phyloP scores from a whole-genome alignment of 306 rosid genomes.

The Vicia faba region DNA sequence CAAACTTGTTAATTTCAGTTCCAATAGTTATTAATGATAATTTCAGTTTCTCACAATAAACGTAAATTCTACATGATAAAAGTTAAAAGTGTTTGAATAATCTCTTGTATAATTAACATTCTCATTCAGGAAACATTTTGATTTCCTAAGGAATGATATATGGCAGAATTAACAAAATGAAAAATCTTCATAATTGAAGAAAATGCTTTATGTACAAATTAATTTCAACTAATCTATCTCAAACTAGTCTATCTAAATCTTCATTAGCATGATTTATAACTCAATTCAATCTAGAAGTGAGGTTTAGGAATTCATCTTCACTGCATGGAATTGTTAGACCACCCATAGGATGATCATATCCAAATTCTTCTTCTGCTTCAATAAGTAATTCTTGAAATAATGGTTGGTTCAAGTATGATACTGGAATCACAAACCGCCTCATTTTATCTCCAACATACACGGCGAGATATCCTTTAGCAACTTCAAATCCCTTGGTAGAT shows the following conservation, averaged over 20 bases:
- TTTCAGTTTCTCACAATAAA: no score
- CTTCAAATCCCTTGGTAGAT: constrained; percentile 32
- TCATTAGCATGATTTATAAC: not conserved
- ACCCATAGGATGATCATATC: constrained; percentile 55
- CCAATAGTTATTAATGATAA: no score
- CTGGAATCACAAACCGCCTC: constrained; percentile 45
- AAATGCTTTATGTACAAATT: not conserved
- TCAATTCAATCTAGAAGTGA: constrained; percentile 33
- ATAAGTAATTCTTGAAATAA: constrained; percentile 46
- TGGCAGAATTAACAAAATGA: not conserved
- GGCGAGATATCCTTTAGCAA: constrained; percentile 40
- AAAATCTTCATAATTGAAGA: not conserved
- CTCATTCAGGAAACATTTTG: not conserved
- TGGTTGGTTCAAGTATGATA: constrained; percentile 43
- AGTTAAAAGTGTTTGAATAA: no score
- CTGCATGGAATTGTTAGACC: constrained; percentile 54
- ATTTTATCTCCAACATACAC: constrained; percentile 52
- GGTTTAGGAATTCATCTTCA: constrained; percentile 30
- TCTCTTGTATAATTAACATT: not conserved
- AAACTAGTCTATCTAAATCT: not conserved
- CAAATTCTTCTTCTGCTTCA: constrained; percentile 44
- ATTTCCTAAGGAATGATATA: not conserved
- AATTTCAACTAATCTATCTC: no score
- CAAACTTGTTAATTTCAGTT: no score
- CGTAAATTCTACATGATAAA: not conserved